These are phyloP conservation scores for Metarhizium robertsii DNA, from an alignment of 2,329 filamentous ascomycete species.

Conservation along the genomic window DNA sequence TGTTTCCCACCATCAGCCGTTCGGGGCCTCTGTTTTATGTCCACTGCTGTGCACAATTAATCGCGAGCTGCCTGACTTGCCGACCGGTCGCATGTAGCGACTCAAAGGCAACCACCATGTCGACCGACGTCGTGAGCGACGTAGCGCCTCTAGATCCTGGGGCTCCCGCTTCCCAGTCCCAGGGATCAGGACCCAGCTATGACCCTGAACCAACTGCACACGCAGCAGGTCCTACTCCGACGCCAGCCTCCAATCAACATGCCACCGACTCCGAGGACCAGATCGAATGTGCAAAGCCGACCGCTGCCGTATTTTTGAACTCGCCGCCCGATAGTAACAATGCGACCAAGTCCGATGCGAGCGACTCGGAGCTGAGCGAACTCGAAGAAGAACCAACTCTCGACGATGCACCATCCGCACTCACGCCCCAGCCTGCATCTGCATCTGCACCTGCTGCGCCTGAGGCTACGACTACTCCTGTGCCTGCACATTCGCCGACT, in stretches of 20 bases:
- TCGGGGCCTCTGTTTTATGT: neutral
- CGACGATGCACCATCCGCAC: constrained; percentile 19
- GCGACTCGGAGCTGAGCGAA: constrained; percentile 58
- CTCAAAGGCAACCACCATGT: constrained; percentile 37
- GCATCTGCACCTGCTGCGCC: constrained; percentile 16
- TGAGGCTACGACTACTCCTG: constrained; percentile 9
- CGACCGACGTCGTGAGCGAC: constrained; percentile 44
- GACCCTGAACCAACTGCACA: constrained; percentile 6
- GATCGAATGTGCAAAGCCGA: constrained; percentile 25
- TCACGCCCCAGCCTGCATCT: constrained; percentile 1
- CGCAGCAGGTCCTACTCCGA: constrained; percentile 7
- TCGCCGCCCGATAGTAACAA: constrained; percentile 58
- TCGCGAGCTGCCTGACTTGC: constrained; percentile 16
- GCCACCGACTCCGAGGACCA: constrained; percentile 17
- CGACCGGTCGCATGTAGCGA: constrained; percentile 26
- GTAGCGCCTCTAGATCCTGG: constrained; percentile 23
- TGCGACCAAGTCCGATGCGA: constrained; percentile 47
- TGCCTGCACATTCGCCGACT: constrained; percentile 16
- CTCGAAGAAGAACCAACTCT: constrained; percentile 45
- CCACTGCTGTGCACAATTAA: neutral
- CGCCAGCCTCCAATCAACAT: constrained; percentile 15
- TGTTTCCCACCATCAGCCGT: constrained; percentile 1
- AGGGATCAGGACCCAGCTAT: constrained; percentile 17
- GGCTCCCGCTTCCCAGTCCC: neutral
- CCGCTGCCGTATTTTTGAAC: constrained; percentile 40